A percentile compares a stretch with the other conserved stretches of the same genome.
These are phyloP conservation scores for Hypoxylon fragiforme DNA, from an alignment of 495 filamentous ascomycete genomes.

Conservation along the genomic window DNA sequence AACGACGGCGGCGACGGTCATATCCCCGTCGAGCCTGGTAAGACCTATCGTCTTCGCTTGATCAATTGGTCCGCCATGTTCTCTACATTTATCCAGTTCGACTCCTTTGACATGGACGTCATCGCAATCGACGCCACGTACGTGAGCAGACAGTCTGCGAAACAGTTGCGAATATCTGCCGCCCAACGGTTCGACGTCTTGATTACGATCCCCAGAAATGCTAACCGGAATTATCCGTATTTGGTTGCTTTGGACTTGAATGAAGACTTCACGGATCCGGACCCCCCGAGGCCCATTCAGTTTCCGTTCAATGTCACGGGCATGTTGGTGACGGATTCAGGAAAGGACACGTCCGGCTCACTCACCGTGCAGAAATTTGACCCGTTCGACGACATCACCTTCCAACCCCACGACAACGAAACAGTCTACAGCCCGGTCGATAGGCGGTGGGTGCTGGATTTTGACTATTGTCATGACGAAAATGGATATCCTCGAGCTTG, in stretches of 20 bases:
- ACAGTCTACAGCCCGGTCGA: constrained; percentile 51
- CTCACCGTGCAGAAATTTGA: constrained; percentile 56
- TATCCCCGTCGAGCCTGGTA: constrained; percentile 65
- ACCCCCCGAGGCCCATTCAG: constrained; percentile 26
- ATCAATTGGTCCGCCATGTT: constrained; percentile 72
- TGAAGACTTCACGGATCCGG: constrained; percentile 43
- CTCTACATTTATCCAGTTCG: constrained; percentile 64
- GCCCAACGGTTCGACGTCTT: constrained; percentile 71
- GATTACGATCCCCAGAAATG: constrained; percentile 35
- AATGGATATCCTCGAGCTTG: constrained; percentile 71
- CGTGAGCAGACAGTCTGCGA: constrained; percentile 37
- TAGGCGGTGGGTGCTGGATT: constrained; percentile 58
- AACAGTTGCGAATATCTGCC: constrained; percentile 52
- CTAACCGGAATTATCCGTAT: constrained; percentile 61
- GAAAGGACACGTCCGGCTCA: constrained; percentile 52
- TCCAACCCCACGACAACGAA: constrained; percentile 61
- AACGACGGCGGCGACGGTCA: constrained; percentile 64
- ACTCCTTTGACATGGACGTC: constrained; percentile 63
- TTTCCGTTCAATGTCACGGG: constrained; percentile 54
- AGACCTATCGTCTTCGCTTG: constrained; percentile 76
- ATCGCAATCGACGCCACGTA: constrained; percentile 55
- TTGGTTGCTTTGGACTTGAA: constrained; percentile 53
- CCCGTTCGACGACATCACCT: constrained; percentile 65
- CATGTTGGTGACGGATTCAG: constrained; percentile 65
- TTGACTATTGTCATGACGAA: constrained; percentile 62